phyloP scores from a whole-genome alignment of 2,329 filamentous ascomycete species.

The Verticillium klebahnii region DNA sequence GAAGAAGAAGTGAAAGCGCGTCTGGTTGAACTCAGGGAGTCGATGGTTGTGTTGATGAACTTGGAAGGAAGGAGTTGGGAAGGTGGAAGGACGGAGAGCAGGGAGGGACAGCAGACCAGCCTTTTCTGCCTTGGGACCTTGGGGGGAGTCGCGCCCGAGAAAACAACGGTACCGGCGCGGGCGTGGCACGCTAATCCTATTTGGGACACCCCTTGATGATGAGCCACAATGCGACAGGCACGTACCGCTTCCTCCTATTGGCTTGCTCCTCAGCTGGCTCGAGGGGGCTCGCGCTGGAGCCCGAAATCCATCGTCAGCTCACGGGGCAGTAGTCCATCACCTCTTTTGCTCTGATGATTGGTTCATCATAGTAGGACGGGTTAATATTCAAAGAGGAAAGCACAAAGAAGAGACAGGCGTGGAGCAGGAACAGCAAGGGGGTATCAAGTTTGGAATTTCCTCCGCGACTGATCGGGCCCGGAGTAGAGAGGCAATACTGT shows the following conservation, averaged over 20 bases:
- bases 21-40: neutral
- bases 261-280: neutral
- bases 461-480: too few relatives aligned
- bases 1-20: neutral
- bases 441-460: too few relatives aligned
- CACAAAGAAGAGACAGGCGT: neutral
- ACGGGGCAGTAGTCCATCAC: neutral
- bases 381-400: neutral
- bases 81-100: neutral
- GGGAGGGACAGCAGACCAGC: neutral
- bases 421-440: neutral
- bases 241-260: neutral
- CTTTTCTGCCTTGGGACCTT: constrained; percentile 2
- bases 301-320: neutral
- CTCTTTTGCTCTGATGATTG: neutral
- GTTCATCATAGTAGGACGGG: neutral
- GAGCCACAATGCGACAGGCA: neutral
- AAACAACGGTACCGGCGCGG: neutral
- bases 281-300: neutral
- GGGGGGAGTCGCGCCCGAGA: neutral
- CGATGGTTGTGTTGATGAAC: neutral
- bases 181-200: neutral
- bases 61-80: neutral
- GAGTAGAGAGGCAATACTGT: too few relatives aligned
- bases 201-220: neutral